Conservation (phyloP, 2,329 filamentous ascomycete genomes). For the Tolypocladium pustulatum region DNA sequence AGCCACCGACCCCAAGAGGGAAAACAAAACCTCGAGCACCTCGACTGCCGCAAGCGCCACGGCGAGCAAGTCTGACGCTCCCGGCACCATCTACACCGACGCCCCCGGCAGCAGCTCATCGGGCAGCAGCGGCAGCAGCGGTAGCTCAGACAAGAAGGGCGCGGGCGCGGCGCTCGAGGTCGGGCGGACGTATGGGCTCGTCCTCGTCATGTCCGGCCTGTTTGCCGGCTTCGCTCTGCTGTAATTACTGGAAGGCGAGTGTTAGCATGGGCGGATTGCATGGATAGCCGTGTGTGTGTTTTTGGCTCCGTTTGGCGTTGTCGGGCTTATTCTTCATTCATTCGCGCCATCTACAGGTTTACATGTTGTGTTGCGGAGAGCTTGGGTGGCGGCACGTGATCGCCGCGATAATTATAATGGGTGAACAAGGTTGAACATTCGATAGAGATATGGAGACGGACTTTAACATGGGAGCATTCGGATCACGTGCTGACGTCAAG, state of each 20-base stretch:
- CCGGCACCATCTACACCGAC: conserved; percentile 28
- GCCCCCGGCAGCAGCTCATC: conserved; percentile 9
- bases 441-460: neutral
- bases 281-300: neutral
- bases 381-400: neutral
- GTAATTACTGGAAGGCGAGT: conserved; percentile 8
- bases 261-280: neutral
- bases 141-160: conserved; percentile 10
- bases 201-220: conserved; percentile 25
- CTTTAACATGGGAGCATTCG: neutral
- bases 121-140: conserved; percentile 4
- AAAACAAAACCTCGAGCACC: conserved; percentile 43
- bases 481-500: neutral
- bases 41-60: conserved; percentile 29
- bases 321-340: neutral
- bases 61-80: conserved; percentile 19
- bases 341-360: neutral
- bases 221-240: conserved; percentile 30
- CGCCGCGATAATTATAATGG: neutral
- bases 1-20: conserved; percentile 49
- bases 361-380: neutral
- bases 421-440: neutral
- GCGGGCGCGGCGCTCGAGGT: conserved; percentile 20
- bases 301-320: neutral
- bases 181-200: conserved; percentile 26